These are phyloP conservation scores for Corylus avellana DNA, from an alignment of 306 rosid species.

Conservation along the genomic window DNA sequence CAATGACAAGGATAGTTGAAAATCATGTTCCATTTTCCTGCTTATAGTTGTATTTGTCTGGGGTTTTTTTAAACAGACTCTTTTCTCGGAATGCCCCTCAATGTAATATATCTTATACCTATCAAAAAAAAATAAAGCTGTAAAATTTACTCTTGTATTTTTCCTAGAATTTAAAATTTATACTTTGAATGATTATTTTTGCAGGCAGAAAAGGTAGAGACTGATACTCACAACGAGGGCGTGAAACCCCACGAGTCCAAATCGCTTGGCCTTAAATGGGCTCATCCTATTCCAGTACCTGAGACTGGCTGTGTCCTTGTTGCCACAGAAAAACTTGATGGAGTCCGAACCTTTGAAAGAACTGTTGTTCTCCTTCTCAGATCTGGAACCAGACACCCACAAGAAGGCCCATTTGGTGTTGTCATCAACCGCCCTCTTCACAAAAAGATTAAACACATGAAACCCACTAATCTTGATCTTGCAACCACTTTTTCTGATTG, in stretches of 20 bases:
- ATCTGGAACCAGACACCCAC: conserved; percentile 85
- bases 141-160: not conserved
- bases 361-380: conserved; percentile 90
- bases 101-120: no score
- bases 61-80: no score
- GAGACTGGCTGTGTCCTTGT: conserved; percentile 97
- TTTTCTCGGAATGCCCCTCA: no score
- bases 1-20: conserved; percentile 4
- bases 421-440: conserved; percentile 92
- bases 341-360: conserved; percentile 88
- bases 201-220: conserved; percentile 68
- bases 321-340: conserved; percentile 94
- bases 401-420: conserved; percentile 94
- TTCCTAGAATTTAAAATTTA: not conserved
- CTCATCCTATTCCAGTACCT: conserved; percentile 89
- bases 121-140: no score
- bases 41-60: no score
- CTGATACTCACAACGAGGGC: conserved; percentile 47
- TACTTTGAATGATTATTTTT: conserved; percentile 27
- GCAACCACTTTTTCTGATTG: conserved; percentile 90
- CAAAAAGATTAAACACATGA: conserved; percentile 83
- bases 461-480: conserved; percentile 78
- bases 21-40: conserved; percentile 19
- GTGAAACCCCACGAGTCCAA: conserved; percentile 49
- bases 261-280: conserved; percentile 77